Evolutionary conservation across 805 yeast genomes (phyloP), one percentile per base, ranked within the genome.

Genomic region (Candida ponderosae): DNA sequence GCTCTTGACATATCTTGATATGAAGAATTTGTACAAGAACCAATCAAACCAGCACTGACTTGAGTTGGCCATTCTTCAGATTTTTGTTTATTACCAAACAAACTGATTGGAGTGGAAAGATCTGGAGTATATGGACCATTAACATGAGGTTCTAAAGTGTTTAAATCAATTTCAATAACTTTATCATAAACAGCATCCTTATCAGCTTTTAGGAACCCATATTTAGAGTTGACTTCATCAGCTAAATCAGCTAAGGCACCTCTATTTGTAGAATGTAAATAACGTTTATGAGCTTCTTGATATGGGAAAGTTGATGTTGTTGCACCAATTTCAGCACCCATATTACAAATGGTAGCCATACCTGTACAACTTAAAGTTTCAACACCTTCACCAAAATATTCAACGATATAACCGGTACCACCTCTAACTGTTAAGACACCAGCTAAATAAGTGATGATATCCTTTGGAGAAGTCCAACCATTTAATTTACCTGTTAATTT

Each of bases 321-420:
- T 43, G 97, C 97, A 70, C 97, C 97, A 53, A 89, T 88, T 70
- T 89, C 97, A 50, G 97, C 97, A 74, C 97, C 97, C 97, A 89
- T 89, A 68, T 89, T 89, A 76, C 97, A 89, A 68, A 89, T 89
- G 54, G 97, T 89, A 62, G 94, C 97, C 97, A 89, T 89, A 76
- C 97, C 97, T 36, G 97, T 90, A 67, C 96, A 87, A 35, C 95
- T 83, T 64, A 89, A 81, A 42, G 90, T 74, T 56, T 82, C 76
- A 39, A 89, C 89, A 74, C 97, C 97, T 38, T 81, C 88, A 63
- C 97, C 97, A 57, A 81, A 89, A 72, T 89, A 89, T 71, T 89
- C 97, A 48, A 90, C 94, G 59, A 89, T 88, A 60, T 78, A 78
- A 64, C 97, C 97, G 40, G 97, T 89, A 68, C 97, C 97, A 70